Evolutionary conservation across 2,329 filamentous ascomycete genomes (phyloP), one percentile per base, ranked within the genome.

Genomic region (Beauveria bassiana): DNA sequence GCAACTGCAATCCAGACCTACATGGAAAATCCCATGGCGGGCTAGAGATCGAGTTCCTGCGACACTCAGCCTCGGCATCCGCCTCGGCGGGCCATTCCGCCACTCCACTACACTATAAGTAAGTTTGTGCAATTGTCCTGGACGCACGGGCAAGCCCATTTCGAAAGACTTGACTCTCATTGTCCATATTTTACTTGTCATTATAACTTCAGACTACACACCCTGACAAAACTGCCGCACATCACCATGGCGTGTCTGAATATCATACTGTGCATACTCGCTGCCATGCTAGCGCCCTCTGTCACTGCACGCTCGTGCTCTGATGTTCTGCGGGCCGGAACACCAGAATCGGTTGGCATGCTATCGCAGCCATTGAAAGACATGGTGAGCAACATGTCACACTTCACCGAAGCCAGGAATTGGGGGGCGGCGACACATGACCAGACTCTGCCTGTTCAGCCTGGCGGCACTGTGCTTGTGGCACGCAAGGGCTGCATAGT

Each of bases 301-400:
- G 28, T 14, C n/a, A 40, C 22, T 31, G 55, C 10, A 7, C 26
- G 26, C 31, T 26, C 55, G 5, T 58, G 28, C 20, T 58, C 55
- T 20, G 61, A 64, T 40, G 54, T 64, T 8, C 61, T 66, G 14
- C 60, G 52, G 8, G 46, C 45, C 38, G 65, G 62, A 50, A 55
- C 59, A 18, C 64, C 60, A 9, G 58, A 63, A 9, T 63, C 62
- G n/a, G 66, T 71, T 70, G 75, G 72, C 47, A 71, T 78, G 67
- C 62, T 67, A 2, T 24, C 66, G 3, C 16, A 59, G 52, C 67
- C 67, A 12, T 60, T 68, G 28, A 14, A 52, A 31, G 61, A 66
- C 53, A 69, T 69, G 67, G 66, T 67, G 5, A 45, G 28, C 40
- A 68, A 68, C 53, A 57, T 69, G 26, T 66, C 67, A 5, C 46